phyloP scores from a whole-genome alignment of 257 asterid species.

The Plectranthus barbatus region DNA sequence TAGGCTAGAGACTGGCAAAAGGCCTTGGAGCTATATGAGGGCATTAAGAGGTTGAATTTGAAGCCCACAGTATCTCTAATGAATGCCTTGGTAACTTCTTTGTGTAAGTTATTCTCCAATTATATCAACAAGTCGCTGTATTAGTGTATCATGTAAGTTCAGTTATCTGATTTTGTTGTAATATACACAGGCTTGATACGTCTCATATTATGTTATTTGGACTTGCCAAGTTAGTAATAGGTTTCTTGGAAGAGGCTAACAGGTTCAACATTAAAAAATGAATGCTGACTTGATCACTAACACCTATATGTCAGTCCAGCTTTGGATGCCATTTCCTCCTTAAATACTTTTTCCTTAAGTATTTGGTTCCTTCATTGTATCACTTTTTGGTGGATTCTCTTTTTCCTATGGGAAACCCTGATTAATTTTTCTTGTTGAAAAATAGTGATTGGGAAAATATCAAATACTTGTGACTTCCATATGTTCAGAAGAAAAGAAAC shows the following conservation, averaged over 20 bases:
- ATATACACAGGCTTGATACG: not conserved
- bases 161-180: not conserved
- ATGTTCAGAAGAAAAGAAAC: not conserved
- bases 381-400: not conserved
- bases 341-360: not conserved
- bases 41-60: constrained; percentile 53
- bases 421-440: not conserved
- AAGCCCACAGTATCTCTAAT: constrained; percentile 79
- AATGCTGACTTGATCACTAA: not conserved
- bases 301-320: not conserved
- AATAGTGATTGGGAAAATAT: not conserved
- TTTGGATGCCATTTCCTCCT: not conserved
- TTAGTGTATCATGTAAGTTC: not conserved
- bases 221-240: not conserved
- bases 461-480: not conserved
- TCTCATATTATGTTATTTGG: not conserved
- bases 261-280: not conserved
- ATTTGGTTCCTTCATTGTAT: not conserved
- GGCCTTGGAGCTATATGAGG: constrained; percentile 74
- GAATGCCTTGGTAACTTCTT: constrained; percentile 90
- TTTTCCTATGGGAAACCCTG: not conserved
- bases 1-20: constrained; percentile 85
- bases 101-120: constrained; percentile 55
- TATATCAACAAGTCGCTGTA: constrained; percentile 1
- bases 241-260: not conserved